These are phyloP conservation scores for Ceratocystis ficicola DNA, from an alignment of 2,329 filamentous ascomycete species.

Conservation along the genomic window DNA sequence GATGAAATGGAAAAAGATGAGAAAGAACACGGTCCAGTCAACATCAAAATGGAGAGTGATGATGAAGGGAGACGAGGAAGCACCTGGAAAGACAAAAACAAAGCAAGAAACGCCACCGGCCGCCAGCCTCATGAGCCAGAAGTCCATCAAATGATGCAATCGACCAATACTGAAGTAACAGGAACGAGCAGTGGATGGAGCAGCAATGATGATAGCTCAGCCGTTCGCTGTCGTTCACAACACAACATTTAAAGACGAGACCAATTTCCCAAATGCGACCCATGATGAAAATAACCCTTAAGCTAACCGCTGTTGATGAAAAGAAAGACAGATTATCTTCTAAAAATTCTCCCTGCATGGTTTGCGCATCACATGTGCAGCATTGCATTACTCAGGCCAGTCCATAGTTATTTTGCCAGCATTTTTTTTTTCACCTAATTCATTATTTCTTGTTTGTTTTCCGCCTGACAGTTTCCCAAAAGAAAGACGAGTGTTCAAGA, in stretches of 20 bases:
- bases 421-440: too few species aligned
- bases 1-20: slow-evolving; percentile 17
- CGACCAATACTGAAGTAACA: background rate
- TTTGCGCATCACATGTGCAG: too few species aligned
- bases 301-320: too few species aligned
- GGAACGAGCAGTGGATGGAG: background rate
- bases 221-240: background rate
- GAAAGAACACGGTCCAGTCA: slow-evolving; percentile 19
- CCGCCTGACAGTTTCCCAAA: background rate
- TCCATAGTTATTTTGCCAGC: too few species aligned
- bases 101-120: background rate
- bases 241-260: background rate
- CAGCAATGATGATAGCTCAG: background rate
- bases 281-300: too few species aligned
- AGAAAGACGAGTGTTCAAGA: background rate
- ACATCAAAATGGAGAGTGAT: background rate
- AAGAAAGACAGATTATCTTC: too few species aligned
- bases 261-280: background rate
- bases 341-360: too few species aligned
- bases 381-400: too few species aligned
- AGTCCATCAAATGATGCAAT: background rate
- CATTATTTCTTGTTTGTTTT: too few species aligned
- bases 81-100: background rate
- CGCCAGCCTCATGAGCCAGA: background rate
- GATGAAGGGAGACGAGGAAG: background rate